phyloP scores from a whole-genome alignment of 192 early-diverging fungal genomes.

The Gorgonomyces haynaldii region DNA sequence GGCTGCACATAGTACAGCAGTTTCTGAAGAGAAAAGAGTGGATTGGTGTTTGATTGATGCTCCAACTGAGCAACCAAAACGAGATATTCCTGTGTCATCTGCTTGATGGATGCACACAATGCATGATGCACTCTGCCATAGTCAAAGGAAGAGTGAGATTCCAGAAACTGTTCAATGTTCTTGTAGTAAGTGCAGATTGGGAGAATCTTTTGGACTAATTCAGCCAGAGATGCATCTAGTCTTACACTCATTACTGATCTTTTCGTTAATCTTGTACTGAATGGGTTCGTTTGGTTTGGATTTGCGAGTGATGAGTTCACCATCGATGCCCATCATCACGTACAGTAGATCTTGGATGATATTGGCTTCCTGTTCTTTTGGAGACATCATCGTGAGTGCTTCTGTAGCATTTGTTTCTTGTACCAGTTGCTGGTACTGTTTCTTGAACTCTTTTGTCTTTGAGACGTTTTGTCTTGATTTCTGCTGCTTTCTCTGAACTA shows the following conservation, averaged over 20 bases:
- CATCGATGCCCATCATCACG: constrained; percentile 80
- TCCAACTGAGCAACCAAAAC: constrained; percentile 81
- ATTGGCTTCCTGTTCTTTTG: constrained; percentile 57
- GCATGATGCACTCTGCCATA: constrained; percentile 86
- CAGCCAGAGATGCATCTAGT: constrained; percentile 36
- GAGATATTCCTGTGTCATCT: constrained; percentile 71
- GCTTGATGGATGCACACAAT: constrained; percentile 67
- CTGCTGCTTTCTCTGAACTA: too few species aligned
- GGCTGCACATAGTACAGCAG: constrained; percentile 84
- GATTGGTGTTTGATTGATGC: constrained; percentile 57
- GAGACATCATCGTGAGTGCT: too few species aligned
- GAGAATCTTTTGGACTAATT: constrained; percentile 65
- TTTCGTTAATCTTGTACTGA: not conserved
- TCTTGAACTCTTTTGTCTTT: too few species aligned
- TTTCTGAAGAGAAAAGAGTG: constrained; percentile 78
- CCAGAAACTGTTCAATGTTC: constrained; percentile 66
- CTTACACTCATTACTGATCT: constrained; percentile 1
- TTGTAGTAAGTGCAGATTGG: constrained; percentile 67
- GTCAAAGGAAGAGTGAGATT: constrained; percentile 56
- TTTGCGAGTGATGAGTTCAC: constrained; percentile 36
- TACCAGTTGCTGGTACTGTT: too few species aligned
- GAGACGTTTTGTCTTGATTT: too few species aligned
- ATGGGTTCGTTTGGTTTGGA: not conserved
- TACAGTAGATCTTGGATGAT: constrained; percentile 86
- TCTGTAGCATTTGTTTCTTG: too few species aligned